Evolutionary conservation across 495 filamentous ascomycete species (phyloP).

Genomic region (Penicillium arizonense): DNA sequence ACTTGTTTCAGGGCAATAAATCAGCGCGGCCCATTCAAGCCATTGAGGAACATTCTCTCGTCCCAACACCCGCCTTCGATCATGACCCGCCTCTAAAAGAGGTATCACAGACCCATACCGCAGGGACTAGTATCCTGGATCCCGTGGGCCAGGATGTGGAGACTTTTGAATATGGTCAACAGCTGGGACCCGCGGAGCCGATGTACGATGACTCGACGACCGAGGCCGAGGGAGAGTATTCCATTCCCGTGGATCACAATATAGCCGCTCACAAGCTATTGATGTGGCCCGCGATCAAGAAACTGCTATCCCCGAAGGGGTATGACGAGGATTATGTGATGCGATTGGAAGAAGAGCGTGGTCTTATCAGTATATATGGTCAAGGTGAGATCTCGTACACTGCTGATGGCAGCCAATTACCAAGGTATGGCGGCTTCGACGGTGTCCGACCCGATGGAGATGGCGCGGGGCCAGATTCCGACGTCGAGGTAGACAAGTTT

Average conservation of each 20-base stretch:
- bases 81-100: constrained; percentile 1
- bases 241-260: constrained; percentile 74
- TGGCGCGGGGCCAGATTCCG: too few species aligned
- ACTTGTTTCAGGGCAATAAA: too few species aligned
- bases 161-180: not conserved
- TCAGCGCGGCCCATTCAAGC: too few species aligned
- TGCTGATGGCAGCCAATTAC: constrained; percentile 28
- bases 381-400: constrained; percentile 70
- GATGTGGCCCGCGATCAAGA: constrained; percentile 65
- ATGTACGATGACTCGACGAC: constrained; percentile 12
- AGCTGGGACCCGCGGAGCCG: not conserved
- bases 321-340: constrained; percentile 19
- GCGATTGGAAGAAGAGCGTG: too few species aligned
- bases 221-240: constrained; percentile 49
- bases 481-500: too few species aligned
- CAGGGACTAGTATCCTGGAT: not conserved
- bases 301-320: constrained; percentile 46
- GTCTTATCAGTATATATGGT: constrained; percentile 53
- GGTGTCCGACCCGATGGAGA: too few species aligned
- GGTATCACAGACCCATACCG: not conserved
- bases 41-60: too few species aligned
- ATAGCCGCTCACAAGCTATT: constrained; percentile 79
- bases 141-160: not conserved
- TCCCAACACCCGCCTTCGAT: not conserved
- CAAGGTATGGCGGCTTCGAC: constrained; percentile 9